Evolutionary conservation across 2,329 filamentous ascomycete genomes (phyloP), one percentile per base, ranked within the genome.

Genomic region (Cytospora leucostoma): DNA sequence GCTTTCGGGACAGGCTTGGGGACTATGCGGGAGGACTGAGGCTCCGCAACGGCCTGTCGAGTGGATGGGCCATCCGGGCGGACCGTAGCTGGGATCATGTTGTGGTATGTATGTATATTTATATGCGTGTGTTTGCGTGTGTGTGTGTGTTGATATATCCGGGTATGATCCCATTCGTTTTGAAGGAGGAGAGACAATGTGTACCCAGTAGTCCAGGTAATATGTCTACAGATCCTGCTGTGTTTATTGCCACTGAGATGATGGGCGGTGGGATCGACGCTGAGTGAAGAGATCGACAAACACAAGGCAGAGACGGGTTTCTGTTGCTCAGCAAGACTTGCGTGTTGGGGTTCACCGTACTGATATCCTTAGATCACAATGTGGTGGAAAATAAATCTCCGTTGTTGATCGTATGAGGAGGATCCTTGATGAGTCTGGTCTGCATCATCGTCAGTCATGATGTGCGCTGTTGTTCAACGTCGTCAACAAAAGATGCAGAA

Each of bases 1-100:
- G 83, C 80, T 64, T 82, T 79, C 7, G 91, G 85, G 2, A 90
- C 77, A 12, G 91, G 91, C 71, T 87, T 89, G 64, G 83, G 74
- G 37, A 90, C 84, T 21, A 88, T 76, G 63, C 82, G 82, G 51
- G 80, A 79, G 37, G 75, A 62, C 1, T 78, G 70, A 0, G 80
- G 73, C 68, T 79, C 74, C 5, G 70, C 64, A n/a, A 83, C 79
- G 19, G 81, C 82, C 70, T 85, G 82, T 7, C 34, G 56, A 13
- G 40, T 38, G 19, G 65, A 55, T 15, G 58, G 27, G 1, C 37
- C 52, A 12, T 40, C 57, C n/a, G 59, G 52, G 32, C 15, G 63
- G 19, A 27, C 54, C 37, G 59, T 27, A 19, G 63, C 51, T 8
- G 65, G 60, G 15, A 63, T 58, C 65, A 66, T 66, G 32, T 12